Percentiles rank a stretch among this genome's conserved stretches.
phyloP scores from a whole-genome alignment of 108 stramenopile species.

The Conticribra weissflogii region DNA sequence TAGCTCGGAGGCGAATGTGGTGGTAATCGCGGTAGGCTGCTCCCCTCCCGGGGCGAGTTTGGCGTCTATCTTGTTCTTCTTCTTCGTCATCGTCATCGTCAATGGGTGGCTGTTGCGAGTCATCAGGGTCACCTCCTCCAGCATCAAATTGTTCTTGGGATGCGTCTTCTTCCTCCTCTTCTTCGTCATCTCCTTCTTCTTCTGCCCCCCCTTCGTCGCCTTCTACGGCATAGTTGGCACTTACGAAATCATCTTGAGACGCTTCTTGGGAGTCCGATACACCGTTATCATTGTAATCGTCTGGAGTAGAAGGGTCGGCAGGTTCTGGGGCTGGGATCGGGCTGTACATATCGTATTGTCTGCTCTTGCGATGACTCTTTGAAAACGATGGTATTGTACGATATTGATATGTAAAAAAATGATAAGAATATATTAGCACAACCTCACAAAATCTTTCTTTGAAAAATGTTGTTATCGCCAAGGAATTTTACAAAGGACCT shows the following conservation, averaged over 20 bases:
- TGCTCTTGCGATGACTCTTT: too few species aligned
- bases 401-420: too few species aligned
- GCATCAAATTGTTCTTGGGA: constrained; percentile 13
- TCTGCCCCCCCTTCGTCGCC: constrained; percentile 2
- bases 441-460: not conserved
- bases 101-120: constrained; percentile 21
- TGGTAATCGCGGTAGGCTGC: constrained; percentile 24
- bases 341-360: too few species aligned
- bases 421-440: too few species aligned
- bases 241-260: not conserved
- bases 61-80: constrained; percentile 19
- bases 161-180: constrained; percentile 26
- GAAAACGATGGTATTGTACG: too few species aligned
- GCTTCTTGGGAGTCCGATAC: not conserved
- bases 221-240: constrained; percentile 1
- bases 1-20: constrained; percentile 59
- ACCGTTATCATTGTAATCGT: not conserved
- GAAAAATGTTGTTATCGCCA: not conserved
- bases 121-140: constrained; percentile 16
- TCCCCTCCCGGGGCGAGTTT: not conserved
- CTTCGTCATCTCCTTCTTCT: constrained; percentile 13
- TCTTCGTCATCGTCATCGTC: constrained; percentile 35
- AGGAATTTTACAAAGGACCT: too few species aligned
- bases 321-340: too few species aligned
- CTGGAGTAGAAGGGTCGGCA: not conserved